Conservation (phyloP, 192 early-diverging fungal species). For the Nowakowskiella sp. region DNA sequence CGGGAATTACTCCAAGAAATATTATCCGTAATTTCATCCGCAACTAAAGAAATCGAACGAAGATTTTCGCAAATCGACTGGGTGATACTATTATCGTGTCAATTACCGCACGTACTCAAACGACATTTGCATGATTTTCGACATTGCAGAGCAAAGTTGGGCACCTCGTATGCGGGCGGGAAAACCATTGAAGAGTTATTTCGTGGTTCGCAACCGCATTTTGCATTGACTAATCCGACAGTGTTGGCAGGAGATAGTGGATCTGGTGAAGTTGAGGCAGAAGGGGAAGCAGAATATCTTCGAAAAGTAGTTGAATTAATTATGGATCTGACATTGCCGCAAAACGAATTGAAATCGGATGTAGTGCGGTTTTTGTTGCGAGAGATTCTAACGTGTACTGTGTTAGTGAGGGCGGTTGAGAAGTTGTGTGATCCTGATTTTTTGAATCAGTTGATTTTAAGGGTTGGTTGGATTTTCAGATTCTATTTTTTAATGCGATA, state of each 20-base stretch:
- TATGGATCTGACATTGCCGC: slow-evolving; percentile 19
- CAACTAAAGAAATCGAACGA: slow-evolving; percentile 13
- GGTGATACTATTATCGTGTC: slow-evolving; percentile 11
- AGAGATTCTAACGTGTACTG: slow-evolving; percentile 26
- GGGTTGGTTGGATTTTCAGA: slow-evolving; percentile 10
- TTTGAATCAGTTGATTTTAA: slow-evolving; percentile 20
- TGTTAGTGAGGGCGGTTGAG: slow-evolving; percentile 20
- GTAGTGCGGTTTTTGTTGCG: slow-evolving; percentile 16
- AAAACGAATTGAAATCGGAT: slow-evolving; percentile 21
- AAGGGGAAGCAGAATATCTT: slow-evolving; percentile 29
- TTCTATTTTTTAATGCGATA: background rate
- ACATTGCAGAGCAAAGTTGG: slow-evolving; percentile 25
- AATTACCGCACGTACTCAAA: slow-evolving; percentile 25
- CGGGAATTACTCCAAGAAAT: slow-evolving; percentile 27
- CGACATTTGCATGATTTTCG: slow-evolving; percentile 26
- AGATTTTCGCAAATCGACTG: slow-evolving; percentile 20
- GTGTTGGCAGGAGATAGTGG: too few relatives aligned
- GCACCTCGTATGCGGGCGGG: slow-evolving; percentile 31
- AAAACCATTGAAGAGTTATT: slow-evolving; percentile 31
- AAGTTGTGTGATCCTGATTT: slow-evolving; percentile 21
- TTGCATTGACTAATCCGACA: slow-evolving; percentile 23
- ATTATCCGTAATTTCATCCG: slow-evolving; percentile 1
- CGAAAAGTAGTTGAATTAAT: slow-evolving; percentile 27
- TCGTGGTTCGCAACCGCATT: slow-evolving; percentile 29
- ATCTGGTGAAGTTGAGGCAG: too few relatives aligned